Base-by-base conservation (phyloP, 805 yeast genomes). In the Ogataea zsoltii region DNA sequence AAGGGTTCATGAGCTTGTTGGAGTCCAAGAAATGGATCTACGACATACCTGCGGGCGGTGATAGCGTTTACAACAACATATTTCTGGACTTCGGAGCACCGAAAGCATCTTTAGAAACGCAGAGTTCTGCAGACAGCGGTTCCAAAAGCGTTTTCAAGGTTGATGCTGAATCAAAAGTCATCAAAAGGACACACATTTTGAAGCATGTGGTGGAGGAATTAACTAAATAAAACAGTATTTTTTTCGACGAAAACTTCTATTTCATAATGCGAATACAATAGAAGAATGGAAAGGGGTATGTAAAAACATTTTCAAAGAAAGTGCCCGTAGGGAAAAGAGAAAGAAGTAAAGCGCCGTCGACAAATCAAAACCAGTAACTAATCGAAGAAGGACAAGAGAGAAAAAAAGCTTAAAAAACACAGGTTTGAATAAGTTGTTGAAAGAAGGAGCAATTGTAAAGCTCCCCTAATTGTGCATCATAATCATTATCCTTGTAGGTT, bases 1-100 rank as follows among this genome's bases (percentile, higher is more conserved):
- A 75, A 41, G 77, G 76, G 11, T 85, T 90, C 54, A 72, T 89
- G 62, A 68, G 74, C 2, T 63, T 88, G 17, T 64, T 88, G 11
- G 72, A 76, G 35, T 55, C 66, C 4, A 75, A 77, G 43, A 71
- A 75, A 0, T 90, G 96, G 96, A 68, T 82, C 29, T 76, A 82
- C 53, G 67, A 75, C 25, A 62, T 87, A 11, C 83, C 85, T 1
- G 51, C 57, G 2, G 58, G 62, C 30, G 81, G 80, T 6, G 58
- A 67, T 14, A 46, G 56, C 2, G 47, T 66, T 12, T 80, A 79
- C 54, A 49, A 42, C 10, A 44, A 31, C 15, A 43, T 49, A 1
- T 53, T 53, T 32, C 25, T 33, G 9, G 58, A 44, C 13, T 53
- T 48, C 26, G 18, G 28, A 7, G 49, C 29, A 14, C 33, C 36